phyloP scores from a whole-genome alignment of 2,329 filamentous ascomycete genomes.

The Penicillium sp. region DNA sequence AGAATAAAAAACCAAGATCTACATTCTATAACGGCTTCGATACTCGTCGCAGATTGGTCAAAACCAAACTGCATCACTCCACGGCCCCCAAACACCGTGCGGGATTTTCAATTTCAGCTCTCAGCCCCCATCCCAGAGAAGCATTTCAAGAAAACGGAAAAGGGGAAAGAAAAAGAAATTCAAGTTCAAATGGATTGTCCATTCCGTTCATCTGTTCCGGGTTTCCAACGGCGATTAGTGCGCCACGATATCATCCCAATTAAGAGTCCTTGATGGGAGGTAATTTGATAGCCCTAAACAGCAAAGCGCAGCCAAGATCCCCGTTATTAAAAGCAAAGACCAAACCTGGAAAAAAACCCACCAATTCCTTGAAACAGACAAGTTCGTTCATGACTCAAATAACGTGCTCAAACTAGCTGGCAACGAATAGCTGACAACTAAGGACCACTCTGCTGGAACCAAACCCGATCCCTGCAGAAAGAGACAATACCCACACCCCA shows the following conservation, averaged over 20 bases:
- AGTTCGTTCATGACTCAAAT: conserved; percentile 1
- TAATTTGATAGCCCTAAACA: neutral
- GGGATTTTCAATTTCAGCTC: conserved; percentile 1
- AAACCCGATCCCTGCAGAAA: conserved; percentile 5
- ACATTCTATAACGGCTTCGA: neutral
- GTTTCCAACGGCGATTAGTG: neutral
- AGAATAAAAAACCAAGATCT: neutral
- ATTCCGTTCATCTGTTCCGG: neutral
- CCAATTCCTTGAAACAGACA: neutral
- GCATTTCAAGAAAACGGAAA: no score
- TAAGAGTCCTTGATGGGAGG: neutral
- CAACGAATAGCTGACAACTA: neutral
- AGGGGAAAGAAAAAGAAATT: no score
- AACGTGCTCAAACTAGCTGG: neutral
- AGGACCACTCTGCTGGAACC: conserved; percentile 1
- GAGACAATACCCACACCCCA: neutral
- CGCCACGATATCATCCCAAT: neutral
- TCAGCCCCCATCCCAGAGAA: neutral
- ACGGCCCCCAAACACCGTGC: conserved; percentile 11
- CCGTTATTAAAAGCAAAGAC: neutral
- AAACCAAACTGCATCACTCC: conserved; percentile 1
- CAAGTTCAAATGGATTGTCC: no score
- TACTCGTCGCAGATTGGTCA: neutral
- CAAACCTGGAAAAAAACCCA: neutral
- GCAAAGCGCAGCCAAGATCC: neutral